Evolutionary conservation across 1,284 basidiomycete species (phyloP).

Genomic region (Volvariella volvacea): DNA sequence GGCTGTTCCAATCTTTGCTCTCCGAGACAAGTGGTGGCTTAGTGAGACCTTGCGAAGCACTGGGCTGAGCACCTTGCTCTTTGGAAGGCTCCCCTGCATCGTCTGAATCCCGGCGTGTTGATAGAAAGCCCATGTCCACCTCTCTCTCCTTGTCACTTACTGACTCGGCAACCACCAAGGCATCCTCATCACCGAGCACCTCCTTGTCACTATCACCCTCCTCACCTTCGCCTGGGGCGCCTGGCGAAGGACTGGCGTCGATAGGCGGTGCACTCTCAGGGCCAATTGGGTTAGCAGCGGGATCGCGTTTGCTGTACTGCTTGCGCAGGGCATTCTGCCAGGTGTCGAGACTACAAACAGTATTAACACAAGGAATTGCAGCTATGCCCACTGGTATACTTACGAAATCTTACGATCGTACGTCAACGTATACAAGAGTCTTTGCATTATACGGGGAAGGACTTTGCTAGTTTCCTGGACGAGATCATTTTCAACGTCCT

Average conservation of each 20-base stretch:
- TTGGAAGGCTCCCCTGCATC: not conserved
- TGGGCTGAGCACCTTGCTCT: not conserved
- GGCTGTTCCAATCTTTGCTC: conserved; percentile 59
- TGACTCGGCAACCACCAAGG: too few relatives aligned
- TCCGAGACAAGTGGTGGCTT: conserved; percentile 12
- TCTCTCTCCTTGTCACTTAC: too few relatives aligned
- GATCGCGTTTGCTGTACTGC: conserved; percentile 65
- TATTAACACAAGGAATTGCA: too few relatives aligned
- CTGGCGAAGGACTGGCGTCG: conserved; percentile 20
- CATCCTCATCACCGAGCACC: not conserved
- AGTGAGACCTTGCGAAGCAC: not conserved
- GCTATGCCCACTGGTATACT: too few relatives aligned
- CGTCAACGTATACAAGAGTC: conserved; percentile 65
- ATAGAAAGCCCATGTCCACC: too few relatives aligned
- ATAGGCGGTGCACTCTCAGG: conserved; percentile 33
- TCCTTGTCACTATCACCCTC: not conserved
- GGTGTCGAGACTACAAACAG: conserved; percentile 48
- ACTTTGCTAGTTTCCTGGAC: conserved; percentile 50
- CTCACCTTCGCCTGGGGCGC: not conserved
- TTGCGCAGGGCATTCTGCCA: conserved; percentile 71
- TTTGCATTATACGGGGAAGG: conserved; percentile 66
- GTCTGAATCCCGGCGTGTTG: not conserved
- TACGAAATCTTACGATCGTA: conserved; percentile 77
- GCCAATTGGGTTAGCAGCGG: conserved; percentile 64
- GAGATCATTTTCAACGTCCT: conserved; percentile 78